Evolutionary conservation across 441 rosid genomes (phyloP), one percentile per base, ranked within the genome.

Genomic region (Mallotus japonicus): DNA sequence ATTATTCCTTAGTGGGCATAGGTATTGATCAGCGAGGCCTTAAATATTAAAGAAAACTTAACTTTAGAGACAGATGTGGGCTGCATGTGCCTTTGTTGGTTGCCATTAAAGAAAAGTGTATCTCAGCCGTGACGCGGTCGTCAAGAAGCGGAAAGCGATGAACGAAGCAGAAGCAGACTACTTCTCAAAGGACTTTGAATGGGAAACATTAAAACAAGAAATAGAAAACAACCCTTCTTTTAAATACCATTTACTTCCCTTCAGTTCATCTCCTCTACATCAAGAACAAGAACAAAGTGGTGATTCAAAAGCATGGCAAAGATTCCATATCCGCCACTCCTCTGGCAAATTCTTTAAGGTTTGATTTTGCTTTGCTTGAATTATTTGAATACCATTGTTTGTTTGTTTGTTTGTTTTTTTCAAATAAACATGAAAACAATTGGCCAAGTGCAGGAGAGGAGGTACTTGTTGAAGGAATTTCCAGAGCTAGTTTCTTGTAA

Each of bases 331-430:
- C 44, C 89, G 89, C 75, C 99, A 91, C 77, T 87, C 91, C 65
- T 78, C 97, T 3, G 97, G 92, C 20, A 88, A 87, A 74, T 95
- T 89, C 89, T 95, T 92, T 88, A 94, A 90, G 95, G 97, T 90
- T n/a, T 67, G 40, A 4, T 37, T 37, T 37, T 37, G 40, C 17
- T 13, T 47, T 42, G 44, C 50, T 20, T 34, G 24, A 63, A 16
- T 34, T n/a, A 65, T 57, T 37, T 14, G 8, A 53, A 62, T 28
- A 57, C 15, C 20, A 47, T 68, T 61, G 3, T 1, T 2, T 59
- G n/a, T 72, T 0, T 40, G n/a, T n/a, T n/a, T n/a, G n/a, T 58
- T 59, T 19, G 13, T 37, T 59, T 40, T 47, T 56, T 56, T 37
- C 40, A 20, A 0, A 13, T 51, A 51, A 16, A 15, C 5, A 46